These are phyloP conservation scores for Hericium coralloides DNA, from an alignment of 768 basidiomycete species.

Conservation along the genomic window DNA sequence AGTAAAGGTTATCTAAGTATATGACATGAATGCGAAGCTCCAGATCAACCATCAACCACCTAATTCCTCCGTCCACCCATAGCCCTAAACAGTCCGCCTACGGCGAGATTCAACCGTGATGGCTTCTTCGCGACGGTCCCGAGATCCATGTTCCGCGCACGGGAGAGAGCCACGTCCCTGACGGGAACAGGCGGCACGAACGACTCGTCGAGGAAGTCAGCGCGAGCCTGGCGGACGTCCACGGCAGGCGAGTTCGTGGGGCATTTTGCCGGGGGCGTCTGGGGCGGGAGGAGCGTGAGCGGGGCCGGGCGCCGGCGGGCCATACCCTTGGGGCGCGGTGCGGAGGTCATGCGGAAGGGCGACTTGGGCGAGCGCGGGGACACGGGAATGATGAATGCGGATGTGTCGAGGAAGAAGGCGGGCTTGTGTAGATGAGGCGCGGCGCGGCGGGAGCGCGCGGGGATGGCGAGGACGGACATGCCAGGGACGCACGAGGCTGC, in stretches of 20 bases:
- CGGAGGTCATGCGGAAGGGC: neutral
- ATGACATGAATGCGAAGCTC: neutral
- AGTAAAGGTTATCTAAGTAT: neutral
- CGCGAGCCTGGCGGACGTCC: neutral
- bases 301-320: neutral
- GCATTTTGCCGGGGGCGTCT: neutral
- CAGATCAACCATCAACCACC: neutral
- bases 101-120: neutral
- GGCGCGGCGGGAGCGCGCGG: slow-evolving; percentile 4
- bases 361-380: neutral
- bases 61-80: neutral
- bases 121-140: neutral
- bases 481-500: neutral
- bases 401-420: neutral
- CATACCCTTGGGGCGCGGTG: neutral
- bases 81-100: neutral
- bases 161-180: neutral
- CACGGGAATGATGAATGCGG: neutral
- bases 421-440: neutral
- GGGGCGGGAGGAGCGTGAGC: neutral
- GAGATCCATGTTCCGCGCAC: neutral
- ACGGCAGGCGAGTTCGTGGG: neutral
- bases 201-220: neutral
- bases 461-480: slow-evolving; percentile 5
- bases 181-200: neutral